These are phyloP conservation scores for Blastocystis hominis DNA, from an alignment of 352 stramenopile genomes.

Conservation along the genomic window DNA sequence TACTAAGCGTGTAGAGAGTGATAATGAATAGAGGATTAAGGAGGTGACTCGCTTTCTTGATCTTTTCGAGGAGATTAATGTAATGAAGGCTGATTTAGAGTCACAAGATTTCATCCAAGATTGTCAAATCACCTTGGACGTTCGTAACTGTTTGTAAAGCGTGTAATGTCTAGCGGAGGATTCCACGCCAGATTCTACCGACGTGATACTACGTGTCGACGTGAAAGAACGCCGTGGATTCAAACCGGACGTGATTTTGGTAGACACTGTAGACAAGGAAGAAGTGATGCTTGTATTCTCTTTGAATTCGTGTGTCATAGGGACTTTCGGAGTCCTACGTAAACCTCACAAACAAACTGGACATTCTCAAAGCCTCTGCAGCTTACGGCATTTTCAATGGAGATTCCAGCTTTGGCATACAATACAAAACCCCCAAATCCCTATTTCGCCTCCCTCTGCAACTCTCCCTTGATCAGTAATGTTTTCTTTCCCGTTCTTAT, in stretches of 20 bases:
- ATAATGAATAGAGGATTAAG: background rate
- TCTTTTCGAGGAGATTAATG: background rate
- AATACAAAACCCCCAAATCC: background rate
- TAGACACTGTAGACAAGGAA: background rate
- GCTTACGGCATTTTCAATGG: background rate
- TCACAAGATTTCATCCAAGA: background rate
- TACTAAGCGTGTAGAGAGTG: background rate
- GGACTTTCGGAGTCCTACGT: background rate
- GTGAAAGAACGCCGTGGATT: background rate
- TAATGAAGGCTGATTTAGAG: conserved; percentile 34
- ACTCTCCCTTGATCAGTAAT: background rate
- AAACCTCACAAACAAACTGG: conserved; percentile 21
- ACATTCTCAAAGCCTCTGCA: background rate
- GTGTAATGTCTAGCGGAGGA: background rate
- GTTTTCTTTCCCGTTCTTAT: background rate
- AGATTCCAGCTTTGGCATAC: background rate
- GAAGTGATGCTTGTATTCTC: background rate
- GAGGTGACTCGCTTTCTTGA: conserved; percentile 20
- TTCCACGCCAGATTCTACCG: background rate
- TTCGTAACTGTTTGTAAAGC: background rate
- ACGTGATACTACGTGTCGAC: conserved; percentile 18
- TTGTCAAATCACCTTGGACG: conserved; percentile 35
- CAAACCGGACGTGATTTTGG: background rate
- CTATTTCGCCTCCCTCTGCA: background rate
- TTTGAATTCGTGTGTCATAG: background rate